These are phyloP conservation scores for Claviceps citrina DNA, from an alignment of 2,329 filamentous ascomycete species.

Conservation along the genomic window DNA sequence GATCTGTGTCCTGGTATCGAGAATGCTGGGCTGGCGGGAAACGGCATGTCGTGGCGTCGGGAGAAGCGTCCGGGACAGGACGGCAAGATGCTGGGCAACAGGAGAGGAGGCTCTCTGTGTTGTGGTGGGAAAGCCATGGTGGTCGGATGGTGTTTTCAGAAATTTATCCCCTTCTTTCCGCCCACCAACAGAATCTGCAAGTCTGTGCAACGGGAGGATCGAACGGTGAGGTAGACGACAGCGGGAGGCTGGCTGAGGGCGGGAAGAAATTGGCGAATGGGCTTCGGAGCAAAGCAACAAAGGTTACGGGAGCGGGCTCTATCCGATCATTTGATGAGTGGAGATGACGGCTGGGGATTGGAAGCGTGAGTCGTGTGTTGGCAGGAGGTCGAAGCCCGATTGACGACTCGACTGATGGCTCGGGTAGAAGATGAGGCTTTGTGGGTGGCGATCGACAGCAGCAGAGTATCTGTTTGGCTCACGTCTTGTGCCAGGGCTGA, in stretches of 20 bases:
- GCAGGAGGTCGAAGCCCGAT: neutral
- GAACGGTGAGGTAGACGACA: neutral
- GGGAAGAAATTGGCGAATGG: constrained; percentile 1
- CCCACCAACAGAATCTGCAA: neutral
- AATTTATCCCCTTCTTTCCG: neutral
- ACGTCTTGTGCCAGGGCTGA: neutral
- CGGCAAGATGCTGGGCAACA: constrained; percentile 23
- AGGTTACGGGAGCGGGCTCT: neutral
- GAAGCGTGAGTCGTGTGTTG: constrained; percentile 3
- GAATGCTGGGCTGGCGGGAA: constrained; percentile 23
- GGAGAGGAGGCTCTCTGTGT: constrained; percentile 20
- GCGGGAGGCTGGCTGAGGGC: constrained; percentile 3
- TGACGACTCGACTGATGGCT: constrained; percentile 4
- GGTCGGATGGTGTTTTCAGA: neutral
- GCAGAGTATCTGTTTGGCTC: constrained; percentile 2
- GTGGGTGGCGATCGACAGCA: constrained; percentile 3
- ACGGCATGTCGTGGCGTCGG: constrained; percentile 18
- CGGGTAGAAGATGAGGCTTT: constrained; percentile 2
- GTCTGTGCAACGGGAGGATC: neutral
- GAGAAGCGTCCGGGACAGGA: constrained; percentile 16
- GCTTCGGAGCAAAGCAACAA: neutral
- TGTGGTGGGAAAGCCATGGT: constrained; percentile 23
- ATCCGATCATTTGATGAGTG: constrained; percentile 2
- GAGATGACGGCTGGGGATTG: neutral
- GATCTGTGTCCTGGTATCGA: constrained; percentile 25